A percentile compares a stretch with the other conserved stretches of the same genome.
Conservation (phyloP, 768 basidiomycete species). For the Lentinula aciculospora region DNA sequence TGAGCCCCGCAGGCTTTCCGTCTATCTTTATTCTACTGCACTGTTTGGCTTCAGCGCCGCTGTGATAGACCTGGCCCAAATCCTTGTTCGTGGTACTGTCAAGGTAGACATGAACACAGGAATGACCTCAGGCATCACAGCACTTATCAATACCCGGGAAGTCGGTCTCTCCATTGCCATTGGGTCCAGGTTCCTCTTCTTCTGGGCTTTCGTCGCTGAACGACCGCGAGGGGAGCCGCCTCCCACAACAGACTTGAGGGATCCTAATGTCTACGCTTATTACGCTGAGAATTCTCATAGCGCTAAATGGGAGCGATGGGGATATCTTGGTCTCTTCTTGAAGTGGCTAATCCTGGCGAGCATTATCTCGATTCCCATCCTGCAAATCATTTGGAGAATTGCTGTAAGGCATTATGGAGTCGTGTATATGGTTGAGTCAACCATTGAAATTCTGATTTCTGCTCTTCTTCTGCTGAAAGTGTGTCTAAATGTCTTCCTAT, state of each 20-base stretch:
- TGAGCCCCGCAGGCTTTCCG: conserved; percentile 27
- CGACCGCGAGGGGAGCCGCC: conserved; percentile 42
- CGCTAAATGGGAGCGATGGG: conserved; percentile 65
- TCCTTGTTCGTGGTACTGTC: conserved; percentile 34
- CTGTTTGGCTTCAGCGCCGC: conserved; percentile 58
- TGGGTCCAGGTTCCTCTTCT: conserved; percentile 58
- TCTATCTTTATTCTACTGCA: conserved; percentile 52
- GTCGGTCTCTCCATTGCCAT: conserved; percentile 50
- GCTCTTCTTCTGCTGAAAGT: conserved; percentile 59
- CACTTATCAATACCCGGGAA: conserved; percentile 51
- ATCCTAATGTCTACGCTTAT: conserved; percentile 12
- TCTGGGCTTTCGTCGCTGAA: conserved; percentile 60
- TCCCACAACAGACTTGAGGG: conserved; percentile 8
- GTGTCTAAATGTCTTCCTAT: conserved; percentile 48
- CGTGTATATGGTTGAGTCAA: conserved; percentile 53
- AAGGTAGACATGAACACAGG: conserved; percentile 17
- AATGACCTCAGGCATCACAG: conserved; percentile 21
- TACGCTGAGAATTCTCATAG: conserved; percentile 33
- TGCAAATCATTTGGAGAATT: conserved; percentile 65
- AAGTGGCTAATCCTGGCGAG: conserved; percentile 45
- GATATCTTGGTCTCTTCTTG: conserved; percentile 43
- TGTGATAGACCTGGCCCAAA: conserved; percentile 55
- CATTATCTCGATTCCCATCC: conserved; percentile 38
- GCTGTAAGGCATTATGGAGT: conserved; percentile 32
- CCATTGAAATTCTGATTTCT: conserved; percentile 53